Conservation (phyloP, 257 asterid species). For the Echium plantagineum region DNA sequence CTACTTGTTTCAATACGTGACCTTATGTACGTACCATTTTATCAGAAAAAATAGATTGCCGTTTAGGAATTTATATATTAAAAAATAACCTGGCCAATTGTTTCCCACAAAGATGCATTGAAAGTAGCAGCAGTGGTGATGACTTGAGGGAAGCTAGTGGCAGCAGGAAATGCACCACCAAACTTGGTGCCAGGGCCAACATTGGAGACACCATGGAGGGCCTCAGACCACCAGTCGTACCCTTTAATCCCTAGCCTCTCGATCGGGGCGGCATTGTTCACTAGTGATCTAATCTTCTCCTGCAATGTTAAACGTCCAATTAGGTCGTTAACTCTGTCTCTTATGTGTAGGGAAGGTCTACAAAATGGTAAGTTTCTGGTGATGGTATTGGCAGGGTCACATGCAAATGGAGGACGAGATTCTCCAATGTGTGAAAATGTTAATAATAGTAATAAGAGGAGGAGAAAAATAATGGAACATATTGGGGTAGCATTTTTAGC, state of each 20-base stretch:
- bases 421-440: conserved; percentile 17
- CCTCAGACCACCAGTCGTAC: conserved; percentile 98
- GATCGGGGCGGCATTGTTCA: conserved; percentile 79
- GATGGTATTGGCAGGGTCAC: conserved; percentile 43
- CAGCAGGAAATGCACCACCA: conserved; percentile 62
- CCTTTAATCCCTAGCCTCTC: conserved; percentile 59
- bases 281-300: conserved; percentile 56
- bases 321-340: conserved; percentile 56
- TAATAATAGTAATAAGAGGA: conserved; percentile 16
- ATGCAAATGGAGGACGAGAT: conserved; percentile 57
- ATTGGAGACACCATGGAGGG: conserved; percentile 80
- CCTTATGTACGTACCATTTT: too few relatives aligned
- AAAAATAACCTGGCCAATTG: conserved; percentile 66
- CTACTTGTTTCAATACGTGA: too few relatives aligned
- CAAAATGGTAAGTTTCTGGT: conserved; percentile 47
- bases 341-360: conserved; percentile 28
- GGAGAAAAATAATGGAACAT: conserved; percentile 9
- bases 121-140: conserved; percentile 78
- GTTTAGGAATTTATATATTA: too few relatives aligned
- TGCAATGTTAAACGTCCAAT: conserved; percentile 51
- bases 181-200: conserved; percentile 67
- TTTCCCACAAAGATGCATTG: conserved; percentile 71
- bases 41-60: too few relatives aligned
- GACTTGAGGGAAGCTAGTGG: conserved; percentile 90
- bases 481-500: conserved; percentile 3